phyloP scores from a whole-genome alignment of 768 basidiomycete species.

The Lactarius sanguifluus region DNA sequence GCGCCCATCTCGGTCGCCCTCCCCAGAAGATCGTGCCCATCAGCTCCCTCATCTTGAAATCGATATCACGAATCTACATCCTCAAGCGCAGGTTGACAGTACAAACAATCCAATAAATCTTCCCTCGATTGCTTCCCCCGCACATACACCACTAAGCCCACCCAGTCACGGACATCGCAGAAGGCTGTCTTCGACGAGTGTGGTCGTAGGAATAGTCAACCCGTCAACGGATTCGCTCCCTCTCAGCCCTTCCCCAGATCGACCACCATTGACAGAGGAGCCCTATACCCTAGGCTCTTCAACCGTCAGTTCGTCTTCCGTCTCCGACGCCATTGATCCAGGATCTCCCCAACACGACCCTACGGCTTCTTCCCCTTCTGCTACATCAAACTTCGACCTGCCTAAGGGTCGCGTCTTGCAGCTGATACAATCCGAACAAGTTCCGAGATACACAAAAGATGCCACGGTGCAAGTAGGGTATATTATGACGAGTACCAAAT shows the following conservation, averaged over 20 bases:
- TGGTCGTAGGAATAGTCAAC: background rate
- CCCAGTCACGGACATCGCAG: background rate
- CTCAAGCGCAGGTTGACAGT: background rate
- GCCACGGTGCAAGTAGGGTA: slow-evolving; percentile 1
- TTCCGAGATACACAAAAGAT: slow-evolving; percentile 16
- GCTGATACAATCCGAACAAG: slow-evolving; percentile 18
- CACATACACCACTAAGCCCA: background rate
- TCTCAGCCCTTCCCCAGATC: background rate
- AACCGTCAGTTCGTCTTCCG: background rate
- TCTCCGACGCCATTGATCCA: background rate
- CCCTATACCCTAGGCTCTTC: background rate
- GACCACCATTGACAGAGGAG: slow-evolving; percentile 2
- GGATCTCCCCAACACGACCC: background rate
- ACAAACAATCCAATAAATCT: background rate
- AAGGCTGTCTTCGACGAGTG: slow-evolving; percentile 4
- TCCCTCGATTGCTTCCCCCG: background rate
- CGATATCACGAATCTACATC: background rate
- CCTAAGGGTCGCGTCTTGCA: slow-evolving; percentile 5
- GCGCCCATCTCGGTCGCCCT: background rate
- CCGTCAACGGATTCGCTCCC: slow-evolving; percentile 16
- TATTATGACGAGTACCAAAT: background rate
- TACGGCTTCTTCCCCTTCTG: background rate
- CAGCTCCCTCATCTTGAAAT: background rate
- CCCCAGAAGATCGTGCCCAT: background rate
- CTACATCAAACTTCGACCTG: background rate